Base-by-base conservation (phyloP, 2,329 filamentous ascomycete genomes). In the Trichocomaceae sp. region DNA sequence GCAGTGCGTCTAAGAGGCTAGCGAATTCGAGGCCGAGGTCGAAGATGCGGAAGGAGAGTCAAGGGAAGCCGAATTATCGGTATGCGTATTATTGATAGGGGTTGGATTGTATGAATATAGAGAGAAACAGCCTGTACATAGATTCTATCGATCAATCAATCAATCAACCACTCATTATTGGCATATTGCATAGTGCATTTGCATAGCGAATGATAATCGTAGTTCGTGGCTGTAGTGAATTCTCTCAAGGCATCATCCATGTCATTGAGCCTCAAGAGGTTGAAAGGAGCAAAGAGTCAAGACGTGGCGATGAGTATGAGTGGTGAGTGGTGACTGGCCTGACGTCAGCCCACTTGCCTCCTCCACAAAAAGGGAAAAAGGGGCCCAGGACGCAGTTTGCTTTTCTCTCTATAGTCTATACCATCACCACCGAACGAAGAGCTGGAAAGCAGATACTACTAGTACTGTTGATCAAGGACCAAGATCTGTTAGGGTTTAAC, bases 61-160 rank as follows among this genome's bases (percentile, higher is more conserved):
- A 42, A 29, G 56, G 56, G 48, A 57, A 55, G 56, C 56, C 56
- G 35, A 52, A 57, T 33, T 55, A 55, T 39, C 19, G 44, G 47
- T 54, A 47, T 55, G 47, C 51, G 35, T 57, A 57, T 55, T 57
- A 54, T 17, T 54, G 39, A 42, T 39, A 3, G 13, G 23, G 26
- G 10, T 29, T 10, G 26, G 23, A 26, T 3, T 26, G 23, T 3
- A 26, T 26, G 7, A 7, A 26, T 26, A 26, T 26, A 26, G 23
- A 26, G 23, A 26, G 23, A 26, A 7, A 26, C 3, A 26, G 23
- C n/a, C n/a, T 26, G 23, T 26, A 26, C 23, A 26, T 26, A 26
- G 23, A 26, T 26, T 26, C 7, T 26, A 7, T 4, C 4, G 7
- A 26, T 26, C 23, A 26, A 26, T 26, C 23, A 3, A 26, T n/a